Conservation (phyloP, 257 asterid genomes). For the Avicennia marina region DNA sequence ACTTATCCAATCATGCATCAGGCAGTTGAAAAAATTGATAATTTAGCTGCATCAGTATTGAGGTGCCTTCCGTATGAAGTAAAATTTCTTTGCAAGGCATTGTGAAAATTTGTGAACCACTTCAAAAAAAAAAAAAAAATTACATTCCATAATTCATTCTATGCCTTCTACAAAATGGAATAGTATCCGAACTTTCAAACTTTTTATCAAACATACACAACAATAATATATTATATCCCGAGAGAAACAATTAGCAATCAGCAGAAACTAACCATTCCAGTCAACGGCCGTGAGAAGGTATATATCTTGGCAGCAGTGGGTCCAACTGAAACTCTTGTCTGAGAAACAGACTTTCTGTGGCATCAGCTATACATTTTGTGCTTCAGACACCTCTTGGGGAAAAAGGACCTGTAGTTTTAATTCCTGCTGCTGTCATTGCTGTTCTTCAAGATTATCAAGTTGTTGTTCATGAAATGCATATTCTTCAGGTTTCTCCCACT, state of each 20-base stretch:
- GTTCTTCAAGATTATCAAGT: constrained; percentile 44
- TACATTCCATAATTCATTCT: no score
- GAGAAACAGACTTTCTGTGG: constrained; percentile 4
- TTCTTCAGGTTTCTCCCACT: constrained; percentile 95
- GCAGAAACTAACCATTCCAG: constrained; percentile 25
- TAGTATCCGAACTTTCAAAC: no score
- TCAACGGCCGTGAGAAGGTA: background rate
- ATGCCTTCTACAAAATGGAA: no score
- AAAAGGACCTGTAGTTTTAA: constrained; percentile 26
- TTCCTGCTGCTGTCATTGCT: constrained; percentile 25
- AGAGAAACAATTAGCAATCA: constrained; percentile 2
- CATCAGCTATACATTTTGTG: constrained; percentile 19
- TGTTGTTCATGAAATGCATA: constrained; percentile 54
- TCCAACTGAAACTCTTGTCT: constrained; percentile 2
- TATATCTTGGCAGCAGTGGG: background rate
- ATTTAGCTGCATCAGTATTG: no score
- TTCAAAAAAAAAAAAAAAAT: no score
- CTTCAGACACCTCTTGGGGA: constrained; percentile 35
- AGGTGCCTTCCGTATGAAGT: no score
- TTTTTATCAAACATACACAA: no score
- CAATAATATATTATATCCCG: background rate
- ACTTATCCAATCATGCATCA: no score
- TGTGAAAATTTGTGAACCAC: no score
- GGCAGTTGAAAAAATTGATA: no score
- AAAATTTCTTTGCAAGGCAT: no score